Evolutionary conservation across 345 rosid genomes (phyloP), one percentile per base, ranked within the genome.

Genomic region (Salix suchowensis): DNA sequence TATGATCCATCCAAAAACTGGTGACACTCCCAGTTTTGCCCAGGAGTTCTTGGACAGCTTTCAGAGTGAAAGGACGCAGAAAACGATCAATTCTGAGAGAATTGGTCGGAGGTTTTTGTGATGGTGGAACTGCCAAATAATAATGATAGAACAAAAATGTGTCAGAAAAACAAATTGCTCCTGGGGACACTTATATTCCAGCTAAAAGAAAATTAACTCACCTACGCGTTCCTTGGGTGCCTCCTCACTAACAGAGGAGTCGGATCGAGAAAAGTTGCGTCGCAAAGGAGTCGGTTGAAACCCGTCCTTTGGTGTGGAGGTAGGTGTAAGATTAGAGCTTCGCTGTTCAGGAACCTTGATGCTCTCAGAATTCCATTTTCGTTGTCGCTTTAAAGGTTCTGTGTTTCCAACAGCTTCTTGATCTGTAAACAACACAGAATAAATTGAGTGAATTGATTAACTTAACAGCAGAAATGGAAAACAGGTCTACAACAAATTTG

Each of bases 1-100:
- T 96, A 52, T 91, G 87, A 67, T 96, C 98, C 99, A 96, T 96
- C 99, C 99, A 96, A 87, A 96, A 96, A 83, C 86, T 85, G 39
- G 88, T 80, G 54, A 92, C 85, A 19, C 72, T 84, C 74, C 99
- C 98, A 34, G 97, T 94, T 85, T 91, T 91, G 32, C 96, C 97
- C 32, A 96, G 80, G 77, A 96, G 94, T 83, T 92, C 99, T 79
- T 96, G 98, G 74, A 94, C 98, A 86, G 99, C 98, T 78, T 91
- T 94, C 80, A 96, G 83, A 9, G 99, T 96, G 73, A 96, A 96
- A 24, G 99, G 99, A 70, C 99, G 97, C 73, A 96, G 78, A 86
- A 96, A 96, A 46, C 81, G 89, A 84, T 96, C 98, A 68, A 96
- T 88, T 82, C 88, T 89, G 77, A 96, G 96, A 68, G 98, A 90